A percentile compares a stretch with the other conserved stretches of the same genome.
phyloP scores from a whole-genome alignment of 73 alveolate genomes.

The Tetrahymena elliotti region DNA sequence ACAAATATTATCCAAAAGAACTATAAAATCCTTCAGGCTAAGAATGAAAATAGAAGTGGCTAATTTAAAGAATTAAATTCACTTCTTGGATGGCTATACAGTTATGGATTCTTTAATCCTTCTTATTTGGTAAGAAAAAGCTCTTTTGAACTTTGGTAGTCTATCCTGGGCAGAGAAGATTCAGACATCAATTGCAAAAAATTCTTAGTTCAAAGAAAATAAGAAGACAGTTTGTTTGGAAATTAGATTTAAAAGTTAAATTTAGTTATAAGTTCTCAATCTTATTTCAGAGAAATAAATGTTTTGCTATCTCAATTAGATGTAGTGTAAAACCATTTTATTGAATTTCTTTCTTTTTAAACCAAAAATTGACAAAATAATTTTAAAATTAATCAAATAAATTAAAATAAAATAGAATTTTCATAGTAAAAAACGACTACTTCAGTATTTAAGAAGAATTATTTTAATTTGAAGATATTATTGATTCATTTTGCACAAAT shows the following conservation, averaged over 20 bases:
- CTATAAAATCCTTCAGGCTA: background rate
- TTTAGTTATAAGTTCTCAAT: background rate
- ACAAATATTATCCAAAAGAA: constrained; percentile 9
- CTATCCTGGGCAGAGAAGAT: background rate
- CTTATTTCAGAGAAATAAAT: background rate
- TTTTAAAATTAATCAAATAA: background rate
- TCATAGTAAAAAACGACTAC: background rate
- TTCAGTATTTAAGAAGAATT: background rate
- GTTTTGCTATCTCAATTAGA: background rate
- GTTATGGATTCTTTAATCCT: background rate
- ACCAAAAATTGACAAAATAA: background rate
- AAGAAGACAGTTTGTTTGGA: background rate
- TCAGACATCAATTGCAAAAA: background rate
- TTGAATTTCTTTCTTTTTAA: background rate
- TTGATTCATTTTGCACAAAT: background rate
- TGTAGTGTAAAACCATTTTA: background rate
- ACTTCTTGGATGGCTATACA: background rate
- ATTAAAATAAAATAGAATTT: background rate
- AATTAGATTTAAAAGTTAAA: background rate
- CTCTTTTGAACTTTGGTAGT: background rate
- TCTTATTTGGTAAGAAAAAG: background rate
- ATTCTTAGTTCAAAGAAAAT: background rate
- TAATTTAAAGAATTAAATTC: background rate
- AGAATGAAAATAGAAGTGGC: constrained; percentile 29
- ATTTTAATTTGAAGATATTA: background rate